Percentiles rank a stretch among this genome's conserved stretches.
phyloP scores from a whole-genome alignment of 139 green algal species.

The Desmodesmus armatus region DNA sequence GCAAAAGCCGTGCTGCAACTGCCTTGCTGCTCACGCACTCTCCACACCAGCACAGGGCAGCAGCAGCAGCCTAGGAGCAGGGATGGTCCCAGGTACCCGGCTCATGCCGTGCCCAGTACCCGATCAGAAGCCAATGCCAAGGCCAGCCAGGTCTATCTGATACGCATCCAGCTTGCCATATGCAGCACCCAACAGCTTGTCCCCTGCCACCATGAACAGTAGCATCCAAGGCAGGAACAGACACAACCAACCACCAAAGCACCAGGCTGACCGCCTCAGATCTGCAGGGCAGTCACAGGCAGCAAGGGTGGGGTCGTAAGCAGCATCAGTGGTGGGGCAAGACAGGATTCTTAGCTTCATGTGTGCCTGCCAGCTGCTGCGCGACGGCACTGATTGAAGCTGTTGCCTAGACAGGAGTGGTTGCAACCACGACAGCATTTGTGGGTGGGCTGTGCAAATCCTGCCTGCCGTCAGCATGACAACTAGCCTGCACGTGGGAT shows the following conservation, averaged over 20 bases:
- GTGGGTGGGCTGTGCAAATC: no score
- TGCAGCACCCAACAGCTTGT: neutral
- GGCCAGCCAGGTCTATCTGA: conserved; percentile 44
- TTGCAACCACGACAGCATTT: no score
- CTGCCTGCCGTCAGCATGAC: no score
- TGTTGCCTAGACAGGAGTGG: no score
- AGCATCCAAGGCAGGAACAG: conserved; percentile 75
- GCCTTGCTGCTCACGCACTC: no score
- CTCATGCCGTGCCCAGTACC: neutral
- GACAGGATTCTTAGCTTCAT: neutral
- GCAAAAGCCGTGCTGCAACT: no score
- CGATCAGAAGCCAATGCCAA: conserved; percentile 7
- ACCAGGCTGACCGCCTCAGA: conserved; percentile 56
- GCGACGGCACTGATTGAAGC: no score
- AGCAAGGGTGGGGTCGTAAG: neutral
- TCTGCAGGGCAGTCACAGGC: conserved; percentile 50
- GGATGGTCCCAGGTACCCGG: no score
- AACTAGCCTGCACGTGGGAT: no score
- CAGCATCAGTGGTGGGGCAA: neutral
- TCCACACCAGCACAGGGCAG: neutral
- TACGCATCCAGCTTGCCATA: conserved; percentile 56
- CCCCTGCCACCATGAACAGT: conserved; percentile 63
- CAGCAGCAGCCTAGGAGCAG: neutral
- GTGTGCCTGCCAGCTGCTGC: neutral
- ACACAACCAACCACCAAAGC: conserved; percentile 39